Base-by-base conservation (phyloP, 2,329 filamentous ascomycete species). In the Monosporascus sp. region DNA sequence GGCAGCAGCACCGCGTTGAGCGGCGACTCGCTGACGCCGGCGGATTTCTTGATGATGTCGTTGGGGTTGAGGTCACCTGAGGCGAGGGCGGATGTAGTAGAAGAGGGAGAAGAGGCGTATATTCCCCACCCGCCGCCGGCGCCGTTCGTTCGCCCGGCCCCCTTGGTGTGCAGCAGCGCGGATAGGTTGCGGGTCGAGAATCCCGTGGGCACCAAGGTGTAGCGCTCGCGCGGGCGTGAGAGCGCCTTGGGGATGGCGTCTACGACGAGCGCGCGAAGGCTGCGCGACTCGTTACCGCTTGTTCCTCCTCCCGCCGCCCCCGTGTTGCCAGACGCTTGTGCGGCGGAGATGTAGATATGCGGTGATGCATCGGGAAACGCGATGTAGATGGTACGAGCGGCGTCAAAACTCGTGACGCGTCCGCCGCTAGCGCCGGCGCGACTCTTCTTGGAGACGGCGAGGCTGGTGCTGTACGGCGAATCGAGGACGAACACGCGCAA, bases 181-280 rank as follows among this genome's bases (percentile, higher is more conserved):
- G 79, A 75, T 11, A 96, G 73, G 52, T 87, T 92, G 58, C 83
- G 85, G 17, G 89, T 88, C 0, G 81, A 80, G 20, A 96, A 74
- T 48, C 80, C 83, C 2, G 88, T 89, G 5, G 81, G 70, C 55
- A 83, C 80, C 1, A 96, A 73, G 0, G 83, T 79, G 59, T 89
- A 93, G 31, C 90, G 79, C 56, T 87, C 80, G 31, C 87, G 81
- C 0, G 89, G 88, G 15, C 84, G 79, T 1, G 89, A 94, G 14
- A 96, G 77, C 0, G 90, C 90, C 63, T 90, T 91, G 0, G 90
- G 89, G 7, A 96, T 84, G 2, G 89, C 88, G 56, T 91, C 85
- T 31, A 91, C 76, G 5, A 95, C 82, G 4, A 94, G 75, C 39
- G 81, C 83, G 51, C 86, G 82, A 25, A 94, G 72, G 60, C 43